These are phyloP conservation scores for Helotiales sp. DNA, from an alignment of 2,329 filamentous ascomycete species.

Conservation along the genomic window DNA sequence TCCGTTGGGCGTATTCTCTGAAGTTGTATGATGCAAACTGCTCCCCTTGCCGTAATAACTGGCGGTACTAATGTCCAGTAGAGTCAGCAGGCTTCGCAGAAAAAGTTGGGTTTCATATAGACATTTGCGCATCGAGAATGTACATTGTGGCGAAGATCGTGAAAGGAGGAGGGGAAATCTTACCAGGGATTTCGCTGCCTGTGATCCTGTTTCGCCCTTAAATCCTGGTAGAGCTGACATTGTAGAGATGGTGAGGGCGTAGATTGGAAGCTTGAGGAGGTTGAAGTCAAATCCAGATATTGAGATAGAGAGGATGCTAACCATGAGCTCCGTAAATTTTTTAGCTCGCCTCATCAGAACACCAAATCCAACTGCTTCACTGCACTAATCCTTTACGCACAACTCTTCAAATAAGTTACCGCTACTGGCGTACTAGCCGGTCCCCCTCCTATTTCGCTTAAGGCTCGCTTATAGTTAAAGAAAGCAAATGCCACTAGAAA, in stretches of 20 bases:
- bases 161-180: conserved; percentile 17
- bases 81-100: conserved; percentile 16
- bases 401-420: too few relatives aligned
- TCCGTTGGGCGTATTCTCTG: conserved; percentile 90
- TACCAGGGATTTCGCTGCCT: conserved; percentile 44
- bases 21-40: conserved; percentile 98
- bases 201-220: conserved; percentile 39
- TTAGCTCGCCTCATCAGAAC: too few relatives aligned
- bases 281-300: not conserved
- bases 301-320: not conserved
- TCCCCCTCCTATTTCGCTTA: too few relatives aligned
- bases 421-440: too few relatives aligned
- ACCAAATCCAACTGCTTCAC: too few relatives aligned
- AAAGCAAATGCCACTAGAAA: too few relatives aligned
- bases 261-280: not conserved
- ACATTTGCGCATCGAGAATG: not conserved
- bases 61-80: conserved; percentile 74
- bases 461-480: too few relatives aligned
- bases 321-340: conserved; percentile 12
- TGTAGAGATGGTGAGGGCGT: conserved; percentile 13
- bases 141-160: conserved; percentile 12
- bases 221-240: conserved; percentile 39
- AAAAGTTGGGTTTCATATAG: not conserved
- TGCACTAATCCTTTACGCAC: too few relatives aligned
- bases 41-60: conserved; percentile 81